phyloP scores from a whole-genome alignment of 306 rosid species.

The Rosa chinensis region DNA sequence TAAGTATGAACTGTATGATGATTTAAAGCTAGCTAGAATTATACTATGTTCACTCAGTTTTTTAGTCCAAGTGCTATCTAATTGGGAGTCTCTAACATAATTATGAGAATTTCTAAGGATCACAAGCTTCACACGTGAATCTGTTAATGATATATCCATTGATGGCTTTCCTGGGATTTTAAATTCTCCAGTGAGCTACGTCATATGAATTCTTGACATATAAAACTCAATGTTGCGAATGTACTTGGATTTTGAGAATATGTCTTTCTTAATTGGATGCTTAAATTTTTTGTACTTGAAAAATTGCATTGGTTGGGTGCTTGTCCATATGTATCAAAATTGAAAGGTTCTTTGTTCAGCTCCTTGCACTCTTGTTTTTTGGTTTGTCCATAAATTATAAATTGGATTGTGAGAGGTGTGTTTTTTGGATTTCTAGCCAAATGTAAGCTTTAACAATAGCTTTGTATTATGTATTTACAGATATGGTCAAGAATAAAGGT shows the following conservation, averaged over 20 bases:
- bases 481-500: conserved; percentile 98
- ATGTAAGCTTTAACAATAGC: background rate
- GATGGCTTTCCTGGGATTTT: background rate
- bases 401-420: too few relatives aligned
- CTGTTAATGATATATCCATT: background rate
- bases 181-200: background rate
- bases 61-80: too few relatives aligned
- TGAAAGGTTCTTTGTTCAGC: background rate
- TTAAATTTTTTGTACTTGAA: background rate
- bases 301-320: background rate
- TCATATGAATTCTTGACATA: too few relatives aligned
- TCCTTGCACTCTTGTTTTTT: background rate
- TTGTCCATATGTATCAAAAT: background rate
- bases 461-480: conserved; percentile 42
- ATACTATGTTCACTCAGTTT: too few relatives aligned
- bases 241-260: background rate
- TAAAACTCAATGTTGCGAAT: background rate
- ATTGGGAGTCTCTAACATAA: too few relatives aligned
- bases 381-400: too few relatives aligned
- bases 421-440: background rate
- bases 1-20: too few relatives aligned
- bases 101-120: background rate
- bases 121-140: background rate
- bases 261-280: background rate
- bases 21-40: too few relatives aligned